Base-by-base conservation (phyloP, 345 rosid genomes). In the Trapa incisa region DNA sequence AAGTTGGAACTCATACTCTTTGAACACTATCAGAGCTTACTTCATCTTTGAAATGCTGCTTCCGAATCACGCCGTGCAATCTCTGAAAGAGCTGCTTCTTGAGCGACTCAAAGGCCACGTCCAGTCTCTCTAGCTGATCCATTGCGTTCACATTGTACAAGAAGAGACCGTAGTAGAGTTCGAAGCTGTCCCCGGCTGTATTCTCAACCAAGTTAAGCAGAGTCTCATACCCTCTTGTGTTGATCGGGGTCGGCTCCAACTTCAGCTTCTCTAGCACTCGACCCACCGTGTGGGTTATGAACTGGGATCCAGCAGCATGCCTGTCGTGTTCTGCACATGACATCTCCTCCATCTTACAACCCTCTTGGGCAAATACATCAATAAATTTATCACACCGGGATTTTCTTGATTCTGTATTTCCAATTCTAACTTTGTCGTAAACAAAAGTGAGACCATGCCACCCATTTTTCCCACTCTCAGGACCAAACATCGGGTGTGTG, bases 401-500 rank as follows among this genome's bases (percentile, higher is more conserved):
- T 68, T 60, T 61, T 74, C 94, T 74, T 29, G 52, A 73, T 67
- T 75, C 83, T 14, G 76, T 80, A 37, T 2, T 65, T 64, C 88
- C 91, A 12, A 89, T 61, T 78, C 94, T 83, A 39, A 89, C 96
- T 83, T 83, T 83, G 50, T 89, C 96, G 65, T 85, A 91, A 65
- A 87, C 80, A 70, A 89, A 87, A 35, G 88, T 60, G 48, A 91
- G 97, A 68, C 66, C 67, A 10, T 62, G 65, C 94, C 96, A 91
- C 17, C 91, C 91, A 43, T 85, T 78, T 75, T 80, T 88, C 62
- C 91, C 96, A 65, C 94, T 91, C 75, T 87, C 94, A 0, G 89
- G 97, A 42, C 94, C 96, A 70, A 89, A 89, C 97, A 87, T 89
- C 16, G 97, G 94, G 64, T 87, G 94, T 0, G 96, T 79, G 73